Evolutionary conservation across 345 rosid genomes (phyloP).

Genomic region (Cardamine occulta): DNA sequence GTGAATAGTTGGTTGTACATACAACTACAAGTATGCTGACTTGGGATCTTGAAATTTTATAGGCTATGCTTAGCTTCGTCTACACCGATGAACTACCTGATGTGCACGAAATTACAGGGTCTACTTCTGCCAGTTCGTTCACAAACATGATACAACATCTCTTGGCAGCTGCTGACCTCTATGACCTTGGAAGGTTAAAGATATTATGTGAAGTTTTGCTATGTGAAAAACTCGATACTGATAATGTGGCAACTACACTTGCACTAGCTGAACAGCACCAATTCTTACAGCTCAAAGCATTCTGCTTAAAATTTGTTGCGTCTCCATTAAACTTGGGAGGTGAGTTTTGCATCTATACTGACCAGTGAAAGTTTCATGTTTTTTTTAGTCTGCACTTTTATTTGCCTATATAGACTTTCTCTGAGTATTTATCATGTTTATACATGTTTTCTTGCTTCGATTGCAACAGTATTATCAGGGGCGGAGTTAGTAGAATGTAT

Average conservation of each 20-base stretch:
- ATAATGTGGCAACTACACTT: slow-evolving; percentile 88
- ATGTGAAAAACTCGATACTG: slow-evolving; percentile 73
- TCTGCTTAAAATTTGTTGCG: slow-evolving; percentile 85
- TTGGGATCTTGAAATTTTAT: slow-evolving; percentile 27
- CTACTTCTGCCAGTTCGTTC: slow-evolving; percentile 57
- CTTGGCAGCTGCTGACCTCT: slow-evolving; percentile 85
- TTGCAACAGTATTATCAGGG: slow-evolving; percentile 7
- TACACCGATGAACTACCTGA: slow-evolving; percentile 86
- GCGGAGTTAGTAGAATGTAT: slow-evolving; percentile 8
- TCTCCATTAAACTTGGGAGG: slow-evolving; percentile 82
- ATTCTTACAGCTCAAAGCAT: slow-evolving; percentile 69
- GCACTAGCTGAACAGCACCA: slow-evolving; percentile 96
- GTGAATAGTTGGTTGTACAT: neutral
- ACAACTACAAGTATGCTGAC: slow-evolving; percentile 25
- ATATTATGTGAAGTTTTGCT: slow-evolving; percentile 75
- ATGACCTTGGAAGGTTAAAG: slow-evolving; percentile 82
- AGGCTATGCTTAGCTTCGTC: slow-evolving; percentile 92
- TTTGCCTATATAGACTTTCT: neutral
- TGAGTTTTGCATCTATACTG: slow-evolving; percentile 52
- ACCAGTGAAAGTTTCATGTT: slow-evolving; percentile 44
- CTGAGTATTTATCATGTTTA: neutral
- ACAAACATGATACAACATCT: slow-evolving; percentile 91
- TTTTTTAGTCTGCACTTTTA: slow-evolving; percentile 23
- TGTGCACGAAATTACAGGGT: slow-evolving; percentile 68
- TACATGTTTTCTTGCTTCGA: slow-evolving; percentile 8